Evolutionary conservation across 768 basidiomycete species (phyloP), one percentile per base, ranked within the genome.

Genomic region (Mycena alexandri): DNA sequence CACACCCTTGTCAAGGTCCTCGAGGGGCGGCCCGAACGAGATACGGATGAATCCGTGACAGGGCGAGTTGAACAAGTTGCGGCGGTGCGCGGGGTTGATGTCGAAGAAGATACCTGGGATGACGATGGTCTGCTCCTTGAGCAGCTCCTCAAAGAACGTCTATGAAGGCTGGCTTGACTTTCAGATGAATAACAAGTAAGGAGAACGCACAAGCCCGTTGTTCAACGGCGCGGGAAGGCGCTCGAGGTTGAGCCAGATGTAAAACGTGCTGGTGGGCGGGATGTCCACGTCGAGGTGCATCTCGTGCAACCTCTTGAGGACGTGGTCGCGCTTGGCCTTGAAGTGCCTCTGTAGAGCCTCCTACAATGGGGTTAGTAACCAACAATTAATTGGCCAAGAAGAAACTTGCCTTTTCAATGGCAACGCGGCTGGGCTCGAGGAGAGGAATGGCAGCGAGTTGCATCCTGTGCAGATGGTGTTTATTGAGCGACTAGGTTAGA

Each of bases 61-160:
- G 12, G 95, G 93, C 17, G 93, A 95, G 73, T 90, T 88, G 83
- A 97, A 94, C 58, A 98, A 80, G 77, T 97, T 94, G 68, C 96
- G 87, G 72, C 95, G 90, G 72, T 96, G 92, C 17, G 91, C 64
- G 24, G 92, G 93, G 78, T 88, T 91, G 75, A 93, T 91, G 72
- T 93, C 93, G 71, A 95, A 95, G 83, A 95, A 95, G 71, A 93
- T 93, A 13, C 95, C 95, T 6, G 95, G 94, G 52, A 96, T 94
- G 61, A 94, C 92, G 70, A 95, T 95, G 12, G 94, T 93, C 79
- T 94, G 86, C 79, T 94, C 92, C 79, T 95, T 97, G 59, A 97
- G 84, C 48, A 95, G 82, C 78, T 96, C 95, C 75, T 97, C 95
- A 75, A 98, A 98, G 88, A 98, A 97, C 7, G 93, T 94, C 87